phyloP scores from a whole-genome alignment of 164 flowering plant genomes.

The Aristolochia californica region DNA sequence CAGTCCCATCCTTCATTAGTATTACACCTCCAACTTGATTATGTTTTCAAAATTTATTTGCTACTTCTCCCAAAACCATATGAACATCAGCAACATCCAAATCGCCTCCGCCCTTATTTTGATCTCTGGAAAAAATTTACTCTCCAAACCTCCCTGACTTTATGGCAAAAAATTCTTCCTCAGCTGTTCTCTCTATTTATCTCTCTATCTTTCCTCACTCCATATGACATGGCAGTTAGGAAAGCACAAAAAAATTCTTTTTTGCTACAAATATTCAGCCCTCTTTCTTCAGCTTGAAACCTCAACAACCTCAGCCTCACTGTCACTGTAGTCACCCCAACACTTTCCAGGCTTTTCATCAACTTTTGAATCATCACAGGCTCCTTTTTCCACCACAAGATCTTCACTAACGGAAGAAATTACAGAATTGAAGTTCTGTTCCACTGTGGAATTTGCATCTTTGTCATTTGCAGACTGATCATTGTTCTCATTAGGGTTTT shows the following conservation, averaged over 20 bases:
- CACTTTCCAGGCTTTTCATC: constrained; percentile 40
- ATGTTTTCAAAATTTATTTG: not conserved
- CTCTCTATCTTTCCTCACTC: not conserved
- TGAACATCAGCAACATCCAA: not conserved
- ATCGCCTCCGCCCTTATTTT: not conserved
- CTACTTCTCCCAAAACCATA: constrained; percentile 6
- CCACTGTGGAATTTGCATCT: constrained; percentile 9
- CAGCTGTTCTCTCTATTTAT: not conserved
- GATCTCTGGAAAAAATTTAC: not conserved
- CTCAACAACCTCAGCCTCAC: constrained; percentile 53
- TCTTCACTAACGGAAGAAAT: constrained; percentile 4
- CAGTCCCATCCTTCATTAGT: too few relatives aligned
- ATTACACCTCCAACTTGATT: too few relatives aligned
- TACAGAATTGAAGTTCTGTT: constrained; percentile 17
- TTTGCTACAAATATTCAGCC: not conserved
- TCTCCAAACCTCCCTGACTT: not conserved
- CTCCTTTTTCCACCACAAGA: constrained; percentile 15
- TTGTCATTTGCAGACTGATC: constrained; percentile 18
- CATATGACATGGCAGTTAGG: not conserved
- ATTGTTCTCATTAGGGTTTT: constrained; percentile 11
- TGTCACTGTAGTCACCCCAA: constrained; percentile 85
- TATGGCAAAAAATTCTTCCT: not conserved
- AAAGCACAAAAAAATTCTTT: not conserved
- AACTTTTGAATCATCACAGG: constrained; percentile 5
- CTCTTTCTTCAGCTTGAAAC: constrained; percentile 24